Base-by-base conservation (phyloP, 73 alveolate genomes). In the Paramecium pentaurelia region DNA sequence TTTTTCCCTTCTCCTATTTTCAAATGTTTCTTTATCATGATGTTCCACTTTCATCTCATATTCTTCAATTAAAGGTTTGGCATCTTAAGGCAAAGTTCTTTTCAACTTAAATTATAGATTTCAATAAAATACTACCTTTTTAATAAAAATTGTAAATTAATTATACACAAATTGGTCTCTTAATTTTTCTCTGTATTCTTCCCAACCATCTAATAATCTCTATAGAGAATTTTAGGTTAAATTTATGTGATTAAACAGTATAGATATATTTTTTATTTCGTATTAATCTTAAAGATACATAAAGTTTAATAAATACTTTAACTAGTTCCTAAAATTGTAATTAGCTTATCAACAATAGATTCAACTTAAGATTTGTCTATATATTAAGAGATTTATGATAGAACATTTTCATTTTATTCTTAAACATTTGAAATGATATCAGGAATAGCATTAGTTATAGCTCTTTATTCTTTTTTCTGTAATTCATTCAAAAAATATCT, bases 401-500 rank as follows among this genome's bases (percentile, higher is more conserved):
- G 47, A 18, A 73, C 27, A n/a, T 8, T 36, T 28, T 73, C 87
- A 73, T 73, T 73, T 16, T 73, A 20, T 4, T 73, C 60, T 22
- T 73, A 30, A 0, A 73, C 87, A 73, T 73, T 32, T 9, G 32
- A 73, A 6, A 73, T 38, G 10, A 73, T 73, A 73, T 87, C 93
- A 64, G 93, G 93, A 7, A 87, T 38, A 37, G 86, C 77, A 68
- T 87, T 87, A 22, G 83, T 47, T 22, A 87, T 87, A 27, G 86
- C 86, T 60, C 86, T 87, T 64, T 60, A 14, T 44, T 87, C 93
- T n/a, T 87, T 87, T 12, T 87, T 87, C 51, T 20, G 60, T 37
- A 87, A 73, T 42, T 87, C 93, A 87, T 87, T 73, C 14, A 87
- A 64, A 71, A 87, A 87, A 12, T 64, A 60, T 38, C 64, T 87